A percentile compares a stretch with the other conserved stretches of the same genome.
These are phyloP conservation scores for Vitis hybrid DNA, from an alignment of 177 flowering plant genomes.

Conservation along the genomic window DNA sequence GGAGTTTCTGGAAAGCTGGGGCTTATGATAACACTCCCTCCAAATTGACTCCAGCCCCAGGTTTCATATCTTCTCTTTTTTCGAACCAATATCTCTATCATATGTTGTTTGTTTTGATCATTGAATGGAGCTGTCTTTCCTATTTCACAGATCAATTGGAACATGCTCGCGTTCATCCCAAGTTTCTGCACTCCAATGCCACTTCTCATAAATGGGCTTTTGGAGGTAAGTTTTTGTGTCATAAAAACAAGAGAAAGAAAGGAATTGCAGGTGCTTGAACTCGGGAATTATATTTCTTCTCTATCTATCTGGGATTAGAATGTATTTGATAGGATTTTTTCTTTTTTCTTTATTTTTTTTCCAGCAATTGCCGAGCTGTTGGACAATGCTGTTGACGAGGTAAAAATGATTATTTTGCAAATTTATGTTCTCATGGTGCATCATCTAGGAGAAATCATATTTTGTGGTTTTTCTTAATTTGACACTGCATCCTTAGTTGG, in stretches of 20 bases:
- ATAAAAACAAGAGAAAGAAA: not conserved
- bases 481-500: no score
- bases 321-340: not conserved
- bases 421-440: not conserved
- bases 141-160: conserved; percentile 46
- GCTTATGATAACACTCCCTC: no score
- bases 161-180: conserved; percentile 76
- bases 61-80: no score
- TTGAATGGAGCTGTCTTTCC: not conserved
- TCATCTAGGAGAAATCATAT: no score
- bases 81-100: no score
- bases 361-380: conserved; percentile 97
- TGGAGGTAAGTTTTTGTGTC: conserved; percentile 42
- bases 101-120: not conserved
- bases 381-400: conserved; percentile 99
- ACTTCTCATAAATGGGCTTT: conserved; percentile 89
- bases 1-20: not conserved
- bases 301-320: not conserved
- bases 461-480: no score
- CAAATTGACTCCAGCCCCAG: no score
- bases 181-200: conserved; percentile 80
- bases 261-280: not conserved
- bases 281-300: not conserved
- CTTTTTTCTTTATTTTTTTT: conserved; percentile 3
- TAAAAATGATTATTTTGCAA: conserved; percentile 16